Percentiles rank a stretch among this genome's conserved stretches.
Evolutionary conservation across 352 stramenopile species (phyloP).

Genomic region (Phytopythium delawarense): DNA sequence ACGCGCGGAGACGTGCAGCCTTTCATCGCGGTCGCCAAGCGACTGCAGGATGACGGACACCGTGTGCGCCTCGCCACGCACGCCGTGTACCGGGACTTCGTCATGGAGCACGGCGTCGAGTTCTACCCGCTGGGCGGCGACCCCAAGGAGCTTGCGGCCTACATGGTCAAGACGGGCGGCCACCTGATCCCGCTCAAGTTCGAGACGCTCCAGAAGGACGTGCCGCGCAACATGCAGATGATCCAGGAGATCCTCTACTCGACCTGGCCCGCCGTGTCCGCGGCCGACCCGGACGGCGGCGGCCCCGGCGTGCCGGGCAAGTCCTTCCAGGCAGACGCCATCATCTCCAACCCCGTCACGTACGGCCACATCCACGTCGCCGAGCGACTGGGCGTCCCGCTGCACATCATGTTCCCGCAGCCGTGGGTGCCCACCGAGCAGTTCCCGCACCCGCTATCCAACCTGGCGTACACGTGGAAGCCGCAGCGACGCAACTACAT

Average conservation of each 20-base stretch:
- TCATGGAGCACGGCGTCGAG: constrained; percentile 60
- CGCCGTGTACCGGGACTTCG: constrained; percentile 76
- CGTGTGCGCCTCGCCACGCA: constrained; percentile 90
- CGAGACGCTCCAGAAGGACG: constrained; percentile 46
- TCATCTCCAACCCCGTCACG: constrained; percentile 91
- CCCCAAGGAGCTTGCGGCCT: constrained; percentile 70
- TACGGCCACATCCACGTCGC: constrained; percentile 91
- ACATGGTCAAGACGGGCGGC: constrained; percentile 89
- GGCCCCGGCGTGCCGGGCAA: constrained; percentile 26
- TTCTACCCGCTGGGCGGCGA: constrained; percentile 70
- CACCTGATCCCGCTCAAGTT: constrained; percentile 63
- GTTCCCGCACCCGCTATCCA: constrained; percentile 88
- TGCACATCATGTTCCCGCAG: constrained; percentile 93
- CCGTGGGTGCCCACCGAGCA: constrained; percentile 80
- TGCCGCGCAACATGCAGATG: constrained; percentile 86
- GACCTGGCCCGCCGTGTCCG: constrained; percentile 84
- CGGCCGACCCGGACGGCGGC: constrained; percentile 58
- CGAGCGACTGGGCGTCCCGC: constrained; percentile 88
- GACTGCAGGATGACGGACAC: constrained; percentile 77
- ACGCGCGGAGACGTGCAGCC: constrained; percentile 72
- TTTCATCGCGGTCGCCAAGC: constrained; percentile 67
- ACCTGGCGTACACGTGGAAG: constrained; percentile 64
- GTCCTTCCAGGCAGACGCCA: constrained; percentile 87
- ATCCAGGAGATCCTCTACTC: constrained; percentile 82
- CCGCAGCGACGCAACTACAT: constrained; percentile 38